phyloP scores from a whole-genome alignment of 768 basidiomycete genomes.

The Tylopilus sp. region DNA sequence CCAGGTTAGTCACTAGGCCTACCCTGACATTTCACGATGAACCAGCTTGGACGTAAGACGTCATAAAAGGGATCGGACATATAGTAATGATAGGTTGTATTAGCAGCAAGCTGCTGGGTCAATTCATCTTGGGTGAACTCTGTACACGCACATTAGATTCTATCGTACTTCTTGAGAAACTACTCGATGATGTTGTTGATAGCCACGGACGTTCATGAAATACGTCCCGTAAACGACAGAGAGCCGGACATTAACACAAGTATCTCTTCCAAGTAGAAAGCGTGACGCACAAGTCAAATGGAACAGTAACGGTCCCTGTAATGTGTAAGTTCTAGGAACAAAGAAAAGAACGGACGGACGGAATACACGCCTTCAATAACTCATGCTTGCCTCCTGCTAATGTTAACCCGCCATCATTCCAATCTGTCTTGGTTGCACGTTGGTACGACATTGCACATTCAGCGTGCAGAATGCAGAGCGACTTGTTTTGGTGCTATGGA shows the following conservation, averaged over 20 bases:
- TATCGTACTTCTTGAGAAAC: conserved; percentile 55
- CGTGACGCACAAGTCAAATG: conserved; percentile 64
- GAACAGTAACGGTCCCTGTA: conserved; percentile 70
- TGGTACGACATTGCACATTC: conserved; percentile 22
- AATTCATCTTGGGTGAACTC: conserved; percentile 7
- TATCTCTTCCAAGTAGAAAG: conserved; percentile 7
- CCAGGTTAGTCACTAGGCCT: conserved; percentile 3
- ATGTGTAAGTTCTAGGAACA: conserved; percentile 2
- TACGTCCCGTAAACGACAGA: conserved; percentile 53
- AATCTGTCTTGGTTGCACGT: conserved; percentile 80
- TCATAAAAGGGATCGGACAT: conserved; percentile 57
- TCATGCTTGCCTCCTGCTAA: conserved; percentile 81
- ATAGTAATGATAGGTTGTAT: conserved; percentile 66
- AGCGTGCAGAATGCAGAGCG: conserved; percentile 58
- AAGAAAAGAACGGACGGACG: conserved; percentile 7
- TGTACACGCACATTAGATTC: conserved; percentile 59
- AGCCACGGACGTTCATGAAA: conserved; percentile 16
- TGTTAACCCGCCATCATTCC: conserved; percentile 78
- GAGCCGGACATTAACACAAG: conserved; percentile 20
- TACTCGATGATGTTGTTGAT: conserved; percentile 9
- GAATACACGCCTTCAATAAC: conserved; percentile 61
- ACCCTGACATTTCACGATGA: neutral
- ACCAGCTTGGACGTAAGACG: conserved; percentile 40
- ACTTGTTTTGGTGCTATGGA: conserved; percentile 72
- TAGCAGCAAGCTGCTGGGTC: conserved; percentile 46